A percentile compares a stretch with the other conserved stretches of the same genome.
phyloP scores from a whole-genome alignment of 352 stramenopile genomes.

The Phytophthora nicotianae region DNA sequence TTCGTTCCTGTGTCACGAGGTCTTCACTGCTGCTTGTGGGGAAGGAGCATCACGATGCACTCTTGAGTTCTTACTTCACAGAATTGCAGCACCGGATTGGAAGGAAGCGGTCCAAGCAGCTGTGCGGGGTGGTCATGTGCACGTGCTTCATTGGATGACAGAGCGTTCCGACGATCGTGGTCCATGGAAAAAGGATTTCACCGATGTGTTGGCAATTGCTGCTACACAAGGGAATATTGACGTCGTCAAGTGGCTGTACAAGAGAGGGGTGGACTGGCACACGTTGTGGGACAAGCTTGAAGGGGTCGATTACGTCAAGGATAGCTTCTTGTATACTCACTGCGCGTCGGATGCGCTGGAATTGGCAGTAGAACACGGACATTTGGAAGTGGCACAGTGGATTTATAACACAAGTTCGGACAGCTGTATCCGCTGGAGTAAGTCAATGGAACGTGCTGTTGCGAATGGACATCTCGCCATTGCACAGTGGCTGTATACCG shows the following conservation, averaged over 20 bases:
- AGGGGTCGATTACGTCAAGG: not conserved
- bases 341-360: not conserved
- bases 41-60: not conserved
- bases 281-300: not conserved
- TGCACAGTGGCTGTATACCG: not conserved
- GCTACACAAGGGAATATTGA: conserved; percentile 13
- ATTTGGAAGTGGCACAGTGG: conserved; percentile 12
- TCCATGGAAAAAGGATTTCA: conserved; percentile 10
- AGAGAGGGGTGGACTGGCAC: not conserved
- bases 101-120: not conserved
- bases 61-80: conserved; percentile 5
- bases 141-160: conserved; percentile 17
- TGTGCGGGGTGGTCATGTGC: conserved; percentile 5
- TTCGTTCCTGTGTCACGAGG: not conserved
- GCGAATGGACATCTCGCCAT: not conserved
- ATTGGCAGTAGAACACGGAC: not conserved
- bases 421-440: not conserved
- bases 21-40: conserved; percentile 13
- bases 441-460: not conserved
- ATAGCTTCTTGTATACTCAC: not conserved
- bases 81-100: conserved; percentile 1
- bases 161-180: conserved; percentile 1
- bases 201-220: not conserved
- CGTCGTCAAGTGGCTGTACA: conserved; percentile 6
- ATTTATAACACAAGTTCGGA: not conserved